Base-by-base conservation (phyloP, 2,329 filamentous ascomycete species). In the Hymenoscyphus linearis region DNA sequence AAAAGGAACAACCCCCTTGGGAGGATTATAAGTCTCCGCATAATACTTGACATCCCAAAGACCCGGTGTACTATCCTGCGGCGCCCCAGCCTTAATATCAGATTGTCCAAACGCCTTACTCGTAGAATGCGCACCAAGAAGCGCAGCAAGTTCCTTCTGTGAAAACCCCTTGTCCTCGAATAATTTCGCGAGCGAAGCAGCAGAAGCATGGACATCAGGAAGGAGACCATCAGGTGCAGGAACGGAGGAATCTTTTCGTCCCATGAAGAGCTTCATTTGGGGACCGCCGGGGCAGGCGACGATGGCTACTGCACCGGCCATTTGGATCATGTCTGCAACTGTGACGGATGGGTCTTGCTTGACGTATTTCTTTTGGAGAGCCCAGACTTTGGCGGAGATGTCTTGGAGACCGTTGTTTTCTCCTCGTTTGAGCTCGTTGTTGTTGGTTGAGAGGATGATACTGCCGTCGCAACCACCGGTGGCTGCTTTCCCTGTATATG, bases 1-100 rank as follows among this genome's bases (percentile, higher is more conserved):
- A 67, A 97, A 97, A 0, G 97, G 93, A 22, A 96, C 73, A 0
- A 73, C 72, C 7, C 69, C 69, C 0, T 64, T 58, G n/a, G 72
- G 68, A 3, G 61, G 47, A 1, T 54, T 60, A 22, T 68, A 64
- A 0, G 74, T 76, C 59, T 76, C 72, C 2, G 63, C 59, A 62
- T 74, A 76, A 64, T 67, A 76, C 25, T 69, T 72, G 57, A 70
- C 71, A 58, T 76, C 74, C 74, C 74, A 77, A 13, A 66, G 58
- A 3, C 74, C 74, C 1, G 71, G 71, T 2, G 74, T 75, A 2
- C 68, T 69, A 64, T 76, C 74, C 22, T 75, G 65, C 1, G 68
- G 22, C 5, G 70, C 67, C 2, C 71, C 70, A 0, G 68, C 68
- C 16, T 59, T 52, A 4, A 71, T 64, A 1, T 70, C 69, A 26